phyloP scores from a whole-genome alignment of 1,139 yeast species.

The Pichia terricola region DNA sequence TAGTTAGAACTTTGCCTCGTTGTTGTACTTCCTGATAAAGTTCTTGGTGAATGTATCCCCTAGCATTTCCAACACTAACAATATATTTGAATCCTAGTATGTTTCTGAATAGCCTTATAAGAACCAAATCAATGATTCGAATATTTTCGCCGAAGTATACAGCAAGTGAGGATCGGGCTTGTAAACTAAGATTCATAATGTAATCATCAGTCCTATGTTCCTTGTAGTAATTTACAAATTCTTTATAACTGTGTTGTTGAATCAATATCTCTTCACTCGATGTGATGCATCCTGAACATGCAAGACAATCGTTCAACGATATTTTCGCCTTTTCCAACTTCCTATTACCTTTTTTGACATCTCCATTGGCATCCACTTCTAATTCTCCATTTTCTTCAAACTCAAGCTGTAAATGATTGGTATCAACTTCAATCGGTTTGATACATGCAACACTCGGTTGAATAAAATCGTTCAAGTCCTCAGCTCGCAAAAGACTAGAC shows the following conservation, averaged over 20 bases:
- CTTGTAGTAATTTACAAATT: slow-evolving; percentile 52
- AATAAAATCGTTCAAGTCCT: slow-evolving; percentile 88
- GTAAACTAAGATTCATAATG: slow-evolving; percentile 80
- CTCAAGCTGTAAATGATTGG: slow-evolving; percentile 33
- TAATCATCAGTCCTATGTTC: slow-evolving; percentile 33
- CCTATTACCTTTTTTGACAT: slow-evolving; percentile 15
- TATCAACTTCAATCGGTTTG: slow-evolving; percentile 56
- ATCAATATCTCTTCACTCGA: slow-evolving; percentile 91
- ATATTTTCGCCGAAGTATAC: slow-evolving; percentile 50
- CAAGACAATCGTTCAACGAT: slow-evolving; percentile 84
- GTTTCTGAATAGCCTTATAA: slow-evolving; percentile 47
- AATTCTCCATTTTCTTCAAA: slow-evolving; percentile 54
- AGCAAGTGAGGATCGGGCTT: slow-evolving; percentile 75
- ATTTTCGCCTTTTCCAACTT: slow-evolving; percentile 74
- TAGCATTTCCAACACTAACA: slow-evolving; percentile 78
- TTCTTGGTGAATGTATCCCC: slow-evolving; percentile 58
- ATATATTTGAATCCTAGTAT: slow-evolving; percentile 63
- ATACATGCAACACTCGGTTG: slow-evolving; percentile 93
- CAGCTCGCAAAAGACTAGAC: slow-evolving; percentile 84
- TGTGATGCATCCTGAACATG: slow-evolving; percentile 96
- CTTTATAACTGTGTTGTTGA: slow-evolving; percentile 82
- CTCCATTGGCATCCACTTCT: slow-evolving; percentile 35
- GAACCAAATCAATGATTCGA: slow-evolving; percentile 48
- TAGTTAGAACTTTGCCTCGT: slow-evolving; percentile 32
- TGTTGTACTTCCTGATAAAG: slow-evolving; percentile 40